A percentile compares a stretch with the other conserved stretches of the same genome.
Evolutionary conservation across 495 filamentous ascomycete genomes (phyloP).

Genomic region (Podospora bellae-mahoneyi): DNA sequence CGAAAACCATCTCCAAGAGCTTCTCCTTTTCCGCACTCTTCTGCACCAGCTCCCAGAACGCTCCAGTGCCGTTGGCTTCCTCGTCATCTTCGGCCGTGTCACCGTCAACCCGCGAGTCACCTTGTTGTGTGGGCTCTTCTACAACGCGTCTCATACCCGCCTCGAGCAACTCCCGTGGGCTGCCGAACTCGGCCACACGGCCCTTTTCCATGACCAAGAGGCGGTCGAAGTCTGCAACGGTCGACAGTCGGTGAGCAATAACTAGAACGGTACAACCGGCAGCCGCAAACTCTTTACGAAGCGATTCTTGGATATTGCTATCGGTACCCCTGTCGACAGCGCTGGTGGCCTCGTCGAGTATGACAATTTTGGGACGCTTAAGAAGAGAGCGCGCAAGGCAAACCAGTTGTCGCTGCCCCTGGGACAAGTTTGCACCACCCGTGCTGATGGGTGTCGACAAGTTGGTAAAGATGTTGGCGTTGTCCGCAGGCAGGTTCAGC

Average conservation of each 20-base stretch:
- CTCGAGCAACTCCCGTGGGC: conserved; percentile 24
- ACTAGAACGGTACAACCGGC: conserved; percentile 72
- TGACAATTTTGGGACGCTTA: conserved; percentile 70
- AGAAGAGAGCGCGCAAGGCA: conserved; percentile 70
- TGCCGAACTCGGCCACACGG: conserved; percentile 54
- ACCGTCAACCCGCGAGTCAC: neutral
- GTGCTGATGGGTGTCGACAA: conserved; percentile 28
- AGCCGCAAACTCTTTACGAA: conserved; percentile 66
- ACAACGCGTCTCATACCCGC: conserved; percentile 15
- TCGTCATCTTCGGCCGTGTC: neutral
- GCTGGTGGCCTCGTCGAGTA: conserved; percentile 83
- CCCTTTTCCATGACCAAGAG: conserved; percentile 65
- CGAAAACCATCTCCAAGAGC: conserved; percentile 26
- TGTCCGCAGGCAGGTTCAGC: conserved; percentile 8
- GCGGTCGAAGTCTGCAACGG: conserved; percentile 66
- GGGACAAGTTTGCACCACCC: conserved; percentile 51
- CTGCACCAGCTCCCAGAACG: conserved; percentile 31
- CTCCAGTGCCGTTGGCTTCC: conserved; percentile 22
- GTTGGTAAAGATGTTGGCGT: conserved; percentile 26
- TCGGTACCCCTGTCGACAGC: conserved; percentile 74
- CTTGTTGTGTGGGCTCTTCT: neutral
- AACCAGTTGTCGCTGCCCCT: conserved; percentile 63
- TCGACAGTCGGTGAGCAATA: conserved; percentile 68
- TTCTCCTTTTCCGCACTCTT: conserved; percentile 31
- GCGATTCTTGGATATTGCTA: conserved; percentile 63